A percentile compares a stretch with the other conserved stretches of the same genome.
These are phyloP conservation scores for Nicotiana tabacum DNA, from an alignment of 257 asterid genomes.

Conservation along the genomic window DNA sequence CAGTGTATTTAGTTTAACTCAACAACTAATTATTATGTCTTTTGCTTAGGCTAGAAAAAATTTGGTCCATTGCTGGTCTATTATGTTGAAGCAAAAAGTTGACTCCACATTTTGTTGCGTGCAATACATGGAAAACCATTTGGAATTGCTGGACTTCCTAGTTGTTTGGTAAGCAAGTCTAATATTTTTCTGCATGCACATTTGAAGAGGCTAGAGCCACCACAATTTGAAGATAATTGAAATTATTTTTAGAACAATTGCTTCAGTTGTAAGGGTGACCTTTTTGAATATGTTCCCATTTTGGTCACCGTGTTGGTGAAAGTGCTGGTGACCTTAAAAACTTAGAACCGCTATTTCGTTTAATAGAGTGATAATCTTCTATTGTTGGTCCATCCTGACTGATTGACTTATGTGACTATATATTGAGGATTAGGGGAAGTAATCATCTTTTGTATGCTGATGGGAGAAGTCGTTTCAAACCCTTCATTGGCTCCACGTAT, in stretches of 20 bases:
- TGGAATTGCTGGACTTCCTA: constrained; percentile 93
- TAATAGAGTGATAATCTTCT: background rate
- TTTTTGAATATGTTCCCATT: background rate
- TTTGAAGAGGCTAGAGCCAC: background rate
- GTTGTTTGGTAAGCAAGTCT: constrained; percentile 69
- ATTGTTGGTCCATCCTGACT: background rate
- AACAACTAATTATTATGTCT: constrained; percentile 18
- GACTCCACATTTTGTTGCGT: constrained; percentile 59
- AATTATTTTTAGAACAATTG: background rate
- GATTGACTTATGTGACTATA: background rate
- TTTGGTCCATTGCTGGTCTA: constrained; percentile 87
- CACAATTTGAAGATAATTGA: background rate
- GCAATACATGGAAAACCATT: constrained; percentile 87
- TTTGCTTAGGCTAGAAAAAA: constrained; percentile 73
- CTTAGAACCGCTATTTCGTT: background rate
- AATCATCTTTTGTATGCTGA: background rate
- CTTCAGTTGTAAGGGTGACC: background rate
- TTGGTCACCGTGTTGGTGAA: background rate
- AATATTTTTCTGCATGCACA: background rate
- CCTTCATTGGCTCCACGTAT: background rate
- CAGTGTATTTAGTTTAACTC: constrained; percentile 9
- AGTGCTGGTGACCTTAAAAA: background rate
- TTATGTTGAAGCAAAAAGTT: constrained; percentile 86
- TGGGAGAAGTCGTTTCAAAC: background rate
- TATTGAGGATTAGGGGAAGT: background rate